A percentile compares a stretch with the other conserved stretches of the same genome.
Conservation (phyloP, 2,329 filamentous ascomycete species). For the Ophiocordyceps sinensis region DNA sequence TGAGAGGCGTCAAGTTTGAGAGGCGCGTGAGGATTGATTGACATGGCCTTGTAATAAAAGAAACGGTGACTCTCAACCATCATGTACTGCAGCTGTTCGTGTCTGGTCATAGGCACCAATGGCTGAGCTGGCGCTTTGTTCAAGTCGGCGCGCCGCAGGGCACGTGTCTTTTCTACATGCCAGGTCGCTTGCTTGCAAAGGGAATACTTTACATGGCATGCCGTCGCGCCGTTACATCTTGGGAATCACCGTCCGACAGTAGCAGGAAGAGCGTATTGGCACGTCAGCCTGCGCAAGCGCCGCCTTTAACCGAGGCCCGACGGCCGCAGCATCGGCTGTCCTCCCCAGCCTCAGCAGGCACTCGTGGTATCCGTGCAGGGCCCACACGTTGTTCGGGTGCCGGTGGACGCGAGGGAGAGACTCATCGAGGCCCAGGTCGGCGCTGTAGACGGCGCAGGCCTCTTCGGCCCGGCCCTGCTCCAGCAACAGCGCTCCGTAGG, state of each 20-base stretch:
- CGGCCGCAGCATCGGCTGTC: conserved; percentile 19
- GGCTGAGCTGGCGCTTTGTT: too few relatives aligned
- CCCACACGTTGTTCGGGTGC: conserved; percentile 64
- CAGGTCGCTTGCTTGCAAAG: too few relatives aligned
- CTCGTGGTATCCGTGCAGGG: conserved; percentile 59
- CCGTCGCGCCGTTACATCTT: conserved; percentile 5
- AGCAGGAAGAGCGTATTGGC: conserved; percentile 25
- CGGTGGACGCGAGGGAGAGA: conserved; percentile 47
- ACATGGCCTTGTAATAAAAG: too few relatives aligned
- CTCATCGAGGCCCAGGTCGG: conserved; percentile 45
- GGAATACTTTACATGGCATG: too few relatives aligned
- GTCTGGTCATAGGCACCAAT: too few relatives aligned
- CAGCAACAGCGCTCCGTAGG: conserved; percentile 52
- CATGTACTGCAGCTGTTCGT: too few relatives aligned
- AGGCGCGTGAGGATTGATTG: too few relatives aligned
- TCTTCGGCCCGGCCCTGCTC: conserved; percentile 48
- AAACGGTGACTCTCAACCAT: too few relatives aligned
- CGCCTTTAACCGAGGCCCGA: conserved; percentile 28
- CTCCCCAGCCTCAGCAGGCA: conserved; percentile 41
- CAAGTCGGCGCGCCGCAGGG: too few relatives aligned
- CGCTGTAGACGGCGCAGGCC: conserved; percentile 41
- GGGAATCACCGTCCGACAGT: conserved; percentile 9
- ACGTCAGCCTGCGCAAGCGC: conserved; percentile 46
- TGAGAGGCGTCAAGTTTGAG: too few relatives aligned
- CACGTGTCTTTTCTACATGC: too few relatives aligned